Conservation (phyloP, 2,329 filamentous ascomycete genomes). For the Fusarium sarcochroum region DNA sequence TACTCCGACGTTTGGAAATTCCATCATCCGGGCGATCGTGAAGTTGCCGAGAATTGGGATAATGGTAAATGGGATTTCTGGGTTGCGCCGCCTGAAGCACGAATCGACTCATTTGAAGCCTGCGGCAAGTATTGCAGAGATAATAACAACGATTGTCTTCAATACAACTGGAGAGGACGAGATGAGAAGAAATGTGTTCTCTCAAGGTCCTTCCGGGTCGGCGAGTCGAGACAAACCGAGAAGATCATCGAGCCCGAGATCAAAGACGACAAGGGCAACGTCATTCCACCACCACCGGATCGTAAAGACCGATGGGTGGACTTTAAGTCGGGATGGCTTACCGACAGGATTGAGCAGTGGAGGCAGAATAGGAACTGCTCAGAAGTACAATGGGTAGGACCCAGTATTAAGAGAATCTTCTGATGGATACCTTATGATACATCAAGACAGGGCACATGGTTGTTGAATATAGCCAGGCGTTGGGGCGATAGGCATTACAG, state of each 20-base stretch:
- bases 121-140: constrained; percentile 50
- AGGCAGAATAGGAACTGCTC: constrained; percentile 45
- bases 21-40: constrained; percentile 51
- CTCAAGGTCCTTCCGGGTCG: constrained; percentile 49
- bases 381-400: constrained; percentile 53
- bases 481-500: constrained; percentile 28
- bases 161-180: constrained; percentile 52
- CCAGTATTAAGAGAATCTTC: constrained; percentile 51
- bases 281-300: constrained; percentile 38
- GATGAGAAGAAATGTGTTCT: constrained; percentile 50
- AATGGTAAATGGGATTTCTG: constrained; percentile 53
- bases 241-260: constrained; percentile 45
- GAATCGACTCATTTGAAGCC: constrained; percentile 46
- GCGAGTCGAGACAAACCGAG: constrained; percentile 43
- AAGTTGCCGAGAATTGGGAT: constrained; percentile 49
- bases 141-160: constrained; percentile 46
- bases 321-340: constrained; percentile 51
- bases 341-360: constrained; percentile 47
- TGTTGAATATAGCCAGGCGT: constrained; percentile 40
- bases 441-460: neutral
- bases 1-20: constrained; percentile 57
- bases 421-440: constrained; percentile 28
- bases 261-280: constrained; percentile 44
- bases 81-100: constrained; percentile 45
- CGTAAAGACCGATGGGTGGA: constrained; percentile 47